Evolutionary conservation across 2,329 filamentous ascomycete genomes (phyloP).

Genomic region (Microsporum canis): DNA sequence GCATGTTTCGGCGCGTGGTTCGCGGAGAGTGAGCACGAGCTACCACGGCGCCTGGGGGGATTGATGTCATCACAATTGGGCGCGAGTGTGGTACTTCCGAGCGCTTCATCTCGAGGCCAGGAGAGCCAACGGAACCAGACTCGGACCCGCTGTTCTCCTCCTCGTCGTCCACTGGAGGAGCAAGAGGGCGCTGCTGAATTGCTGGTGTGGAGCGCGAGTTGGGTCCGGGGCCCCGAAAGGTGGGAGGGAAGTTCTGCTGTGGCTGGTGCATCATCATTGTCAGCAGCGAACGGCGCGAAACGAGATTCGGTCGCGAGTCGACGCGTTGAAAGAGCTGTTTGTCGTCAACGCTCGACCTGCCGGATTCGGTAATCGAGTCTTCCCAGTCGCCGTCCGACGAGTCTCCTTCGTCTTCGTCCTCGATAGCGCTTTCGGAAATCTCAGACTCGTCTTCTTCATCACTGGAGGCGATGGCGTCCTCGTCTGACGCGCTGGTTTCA

Average conservation of each 20-base stretch:
- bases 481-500: conserved; percentile 41
- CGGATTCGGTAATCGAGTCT: conserved; percentile 66
- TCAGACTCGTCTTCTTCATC: conserved; percentile 51
- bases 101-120: conserved; percentile 46
- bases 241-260: conserved; percentile 53
- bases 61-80: conserved; percentile 64
- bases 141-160: conserved; percentile 42
- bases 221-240: not conserved
- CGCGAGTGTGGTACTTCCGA: conserved; percentile 60
- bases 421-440: conserved; percentile 72
- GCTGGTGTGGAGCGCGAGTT: conserved; percentile 33
- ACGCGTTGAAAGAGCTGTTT: conserved; percentile 77
- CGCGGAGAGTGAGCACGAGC: conserved; percentile 64
- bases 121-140: conserved; percentile 23
- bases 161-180: conserved; percentile 50
- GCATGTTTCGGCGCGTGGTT: conserved; percentile 89
- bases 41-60: conserved; percentile 53
- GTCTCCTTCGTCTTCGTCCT: conserved; percentile 43
- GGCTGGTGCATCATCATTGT: conserved; percentile 79
- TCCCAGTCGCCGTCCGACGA: conserved; percentile 49
- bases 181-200: conserved; percentile 41
- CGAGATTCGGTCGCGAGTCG: conserved; percentile 73
- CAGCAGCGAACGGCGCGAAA: conserved; percentile 76
- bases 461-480: conserved; percentile 50
- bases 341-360: conserved; percentile 70